A percentile compares a stretch with the other conserved stretches of the same genome.
phyloP scores from a whole-genome alignment of 225 moss, liverwort and hornwort genomes.

The Bryoerythrophyllum caledonicum region DNA sequence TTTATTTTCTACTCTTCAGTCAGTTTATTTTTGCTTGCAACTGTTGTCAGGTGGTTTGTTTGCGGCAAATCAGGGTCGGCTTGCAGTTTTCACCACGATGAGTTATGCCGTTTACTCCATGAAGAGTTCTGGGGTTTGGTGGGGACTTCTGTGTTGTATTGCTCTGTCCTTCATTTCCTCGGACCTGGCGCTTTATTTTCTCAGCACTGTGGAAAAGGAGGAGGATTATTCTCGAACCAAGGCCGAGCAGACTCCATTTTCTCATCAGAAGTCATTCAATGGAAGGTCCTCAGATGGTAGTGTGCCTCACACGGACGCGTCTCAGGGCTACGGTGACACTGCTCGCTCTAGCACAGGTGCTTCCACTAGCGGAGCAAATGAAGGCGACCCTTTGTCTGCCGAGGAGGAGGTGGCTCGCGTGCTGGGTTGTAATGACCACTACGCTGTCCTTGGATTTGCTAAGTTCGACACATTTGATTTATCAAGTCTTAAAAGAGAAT shows the following conservation, averaged over 20 bases:
- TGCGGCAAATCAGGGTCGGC: constrained; percentile 65
- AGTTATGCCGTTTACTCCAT: constrained; percentile 64
- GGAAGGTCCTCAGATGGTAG: constrained; percentile 57
- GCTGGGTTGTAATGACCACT: constrained; percentile 81
- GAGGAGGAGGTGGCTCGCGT: constrained; percentile 94
- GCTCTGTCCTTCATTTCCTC: constrained; percentile 77
- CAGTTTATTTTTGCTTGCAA: constrained; percentile 7
- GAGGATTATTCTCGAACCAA: constrained; percentile 50
- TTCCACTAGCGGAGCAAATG: constrained; percentile 81
- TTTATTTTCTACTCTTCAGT: no score
- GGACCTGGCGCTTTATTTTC: constrained; percentile 70
- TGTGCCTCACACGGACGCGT: constrained; percentile 51
- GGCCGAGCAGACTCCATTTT: constrained; percentile 41
- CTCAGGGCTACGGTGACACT: constrained; percentile 47
- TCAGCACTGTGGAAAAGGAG: constrained; percentile 57
- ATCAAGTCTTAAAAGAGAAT: constrained; percentile 83
- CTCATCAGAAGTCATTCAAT: constrained; percentile 53
- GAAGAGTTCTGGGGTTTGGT: constrained; percentile 81
- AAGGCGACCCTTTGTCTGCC: constrained; percentile 78
- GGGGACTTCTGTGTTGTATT: constrained; percentile 56
- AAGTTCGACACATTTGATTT: constrained; percentile 76
- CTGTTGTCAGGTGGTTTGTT: constrained; percentile 72
- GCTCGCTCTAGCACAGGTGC: constrained; percentile 72
- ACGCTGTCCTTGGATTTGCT: constrained; percentile 82
- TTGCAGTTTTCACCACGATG: constrained; percentile 73